Evolutionary conservation across 2,329 filamentous ascomycete species (phyloP).

Genomic region (Phaeomoniella chlamydospora): DNA sequence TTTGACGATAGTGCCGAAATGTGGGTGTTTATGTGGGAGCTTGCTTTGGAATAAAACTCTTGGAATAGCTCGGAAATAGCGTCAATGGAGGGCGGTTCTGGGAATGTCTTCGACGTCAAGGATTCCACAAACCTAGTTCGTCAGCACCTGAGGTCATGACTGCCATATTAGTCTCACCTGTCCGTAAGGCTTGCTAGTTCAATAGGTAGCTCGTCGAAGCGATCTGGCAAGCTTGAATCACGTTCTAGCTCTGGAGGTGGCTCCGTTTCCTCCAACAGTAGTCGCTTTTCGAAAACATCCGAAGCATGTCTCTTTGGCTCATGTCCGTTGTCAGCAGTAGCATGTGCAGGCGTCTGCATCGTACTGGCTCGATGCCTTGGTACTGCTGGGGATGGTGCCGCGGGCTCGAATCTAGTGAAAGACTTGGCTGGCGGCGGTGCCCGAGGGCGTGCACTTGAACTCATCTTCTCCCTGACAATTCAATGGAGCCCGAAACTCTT

Average conservation of each 20-base stretch:
- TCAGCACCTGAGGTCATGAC: too few species aligned
- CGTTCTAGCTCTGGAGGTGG: slow-evolving; percentile 13
- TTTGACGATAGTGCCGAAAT: slow-evolving; percentile 65
- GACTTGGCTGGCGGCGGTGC: slow-evolving; percentile 20
- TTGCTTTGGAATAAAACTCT: slow-evolving; percentile 76
- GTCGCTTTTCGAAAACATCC: slow-evolving; percentile 12
- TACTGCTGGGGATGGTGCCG: slow-evolving; percentile 9
- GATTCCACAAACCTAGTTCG: slow-evolving; percentile 70
- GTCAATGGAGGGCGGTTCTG: slow-evolving; percentile 69
- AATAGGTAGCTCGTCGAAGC: slow-evolving; percentile 81
- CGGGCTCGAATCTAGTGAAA: slow-evolving; percentile 20
- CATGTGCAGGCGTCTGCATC: slow-evolving; percentile 6
- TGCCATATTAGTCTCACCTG: too few species aligned
- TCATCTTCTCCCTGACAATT: too few species aligned
- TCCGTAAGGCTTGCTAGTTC: slow-evolving; percentile 85
- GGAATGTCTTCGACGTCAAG: slow-evolving; percentile 72
- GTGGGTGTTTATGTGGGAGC: slow-evolving; percentile 73
- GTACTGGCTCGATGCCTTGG: slow-evolving; percentile 14
- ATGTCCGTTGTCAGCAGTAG: not conserved
- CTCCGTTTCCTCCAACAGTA: slow-evolving; percentile 11
- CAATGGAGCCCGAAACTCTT: too few species aligned
- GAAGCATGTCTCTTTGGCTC: slow-evolving; percentile 7
- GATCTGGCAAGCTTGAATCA: slow-evolving; percentile 38
- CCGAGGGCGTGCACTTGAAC: not conserved
- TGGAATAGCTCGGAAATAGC: slow-evolving; percentile 78